Percentiles rank a stretch among this genome's conserved stretches.
These are phyloP conservation scores for Dorcoceras hygrometricum DNA, from an alignment of 257 asterid genomes.

Conservation along the genomic window DNA sequence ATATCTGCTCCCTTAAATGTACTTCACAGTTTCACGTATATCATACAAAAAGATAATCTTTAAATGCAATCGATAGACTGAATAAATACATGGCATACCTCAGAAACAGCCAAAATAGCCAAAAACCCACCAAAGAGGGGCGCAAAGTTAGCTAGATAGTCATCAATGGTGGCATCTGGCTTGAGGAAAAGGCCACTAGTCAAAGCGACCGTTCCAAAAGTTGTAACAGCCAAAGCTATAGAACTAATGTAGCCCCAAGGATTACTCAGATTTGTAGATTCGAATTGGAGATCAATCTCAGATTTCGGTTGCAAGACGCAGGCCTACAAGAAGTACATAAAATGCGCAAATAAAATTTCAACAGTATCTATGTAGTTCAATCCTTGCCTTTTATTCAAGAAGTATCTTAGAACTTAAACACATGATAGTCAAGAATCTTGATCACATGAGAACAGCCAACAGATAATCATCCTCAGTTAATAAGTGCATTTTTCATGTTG, in stretches of 20 bases:
- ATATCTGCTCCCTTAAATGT: too few relatives aligned
- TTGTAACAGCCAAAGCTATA: conserved; percentile 57
- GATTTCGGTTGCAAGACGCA: conserved; percentile 91
- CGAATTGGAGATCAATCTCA: conserved; percentile 88
- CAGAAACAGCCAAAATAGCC: conserved; percentile 82
- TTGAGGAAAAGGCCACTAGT: conserved; percentile 83
- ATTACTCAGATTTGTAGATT: conserved; percentile 59
- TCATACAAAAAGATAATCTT: neutral
- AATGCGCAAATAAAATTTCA: conserved; percentile 15
- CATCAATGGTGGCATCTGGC: conserved; percentile 75
- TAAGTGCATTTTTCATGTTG: neutral
- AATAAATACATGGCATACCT: conserved; percentile 44
- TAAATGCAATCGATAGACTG: neutral
- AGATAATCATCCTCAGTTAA: neutral
- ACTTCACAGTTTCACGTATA: neutral
- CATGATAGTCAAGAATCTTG: neutral
- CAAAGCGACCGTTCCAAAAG: conserved; percentile 82
- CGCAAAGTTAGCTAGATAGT: conserved; percentile 55
- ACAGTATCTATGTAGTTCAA: neutral
- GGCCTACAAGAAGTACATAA: conserved; percentile 40
- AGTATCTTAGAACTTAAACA: neutral
- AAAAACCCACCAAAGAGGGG: conserved; percentile 94
- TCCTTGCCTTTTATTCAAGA: neutral
- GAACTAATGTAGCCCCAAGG: conserved; percentile 82
- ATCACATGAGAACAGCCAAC: neutral